A percentile compares a stretch with the other conserved stretches of the same genome.
These are phyloP conservation scores for Thyridium curvatum DNA, from an alignment of 2,329 filamentous ascomycete genomes.

Conservation along the genomic window DNA sequence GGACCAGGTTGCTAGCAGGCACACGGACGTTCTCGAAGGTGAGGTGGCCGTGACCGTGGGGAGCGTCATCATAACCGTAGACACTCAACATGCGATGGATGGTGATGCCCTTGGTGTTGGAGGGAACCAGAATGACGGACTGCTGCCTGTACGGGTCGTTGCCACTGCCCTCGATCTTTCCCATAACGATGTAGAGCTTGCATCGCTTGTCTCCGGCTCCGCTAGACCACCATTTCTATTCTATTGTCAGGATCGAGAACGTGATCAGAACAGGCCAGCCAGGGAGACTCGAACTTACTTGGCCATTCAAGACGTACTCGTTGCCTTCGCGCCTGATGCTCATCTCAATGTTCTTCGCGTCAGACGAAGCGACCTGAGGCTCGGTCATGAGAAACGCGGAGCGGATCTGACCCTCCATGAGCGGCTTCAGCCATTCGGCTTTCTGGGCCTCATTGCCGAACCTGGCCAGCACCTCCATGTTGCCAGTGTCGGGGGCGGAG, in stretches of 20 bases:
- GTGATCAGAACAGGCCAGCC: not conserved
- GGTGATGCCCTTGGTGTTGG: constrained; percentile 76
- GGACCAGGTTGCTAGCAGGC: constrained; percentile 74
- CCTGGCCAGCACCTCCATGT: constrained; percentile 92
- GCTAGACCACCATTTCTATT: constrained; percentile 97
- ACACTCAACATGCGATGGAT: constrained; percentile 90
- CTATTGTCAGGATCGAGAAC: constrained; percentile 2
- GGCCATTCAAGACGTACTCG: constrained; percentile 85
- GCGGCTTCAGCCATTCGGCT: constrained; percentile 71
- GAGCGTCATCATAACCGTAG: constrained; percentile 96
- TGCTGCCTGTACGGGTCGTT: constrained; percentile 80
- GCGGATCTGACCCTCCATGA: constrained; percentile 79
- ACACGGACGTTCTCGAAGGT: constrained; percentile 86
- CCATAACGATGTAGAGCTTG: constrained; percentile 93
- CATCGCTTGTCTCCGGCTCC: constrained; percentile 91
- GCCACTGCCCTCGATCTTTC: constrained; percentile 76
- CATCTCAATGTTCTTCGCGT: constrained; percentile 89
- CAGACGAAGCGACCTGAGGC: constrained; percentile 78
- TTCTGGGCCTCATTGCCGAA: constrained; percentile 86
- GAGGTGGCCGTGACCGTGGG: constrained; percentile 93
- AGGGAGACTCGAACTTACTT: constrained; percentile 41
- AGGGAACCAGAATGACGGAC: constrained; percentile 85
- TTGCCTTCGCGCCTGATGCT: constrained; percentile 77
- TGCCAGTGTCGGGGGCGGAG: constrained; percentile 84
- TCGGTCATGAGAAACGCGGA: constrained; percentile 95